Base-by-base conservation (phyloP, 495 filamentous ascomycete species). In the Sporormia fimetaria region DNA sequence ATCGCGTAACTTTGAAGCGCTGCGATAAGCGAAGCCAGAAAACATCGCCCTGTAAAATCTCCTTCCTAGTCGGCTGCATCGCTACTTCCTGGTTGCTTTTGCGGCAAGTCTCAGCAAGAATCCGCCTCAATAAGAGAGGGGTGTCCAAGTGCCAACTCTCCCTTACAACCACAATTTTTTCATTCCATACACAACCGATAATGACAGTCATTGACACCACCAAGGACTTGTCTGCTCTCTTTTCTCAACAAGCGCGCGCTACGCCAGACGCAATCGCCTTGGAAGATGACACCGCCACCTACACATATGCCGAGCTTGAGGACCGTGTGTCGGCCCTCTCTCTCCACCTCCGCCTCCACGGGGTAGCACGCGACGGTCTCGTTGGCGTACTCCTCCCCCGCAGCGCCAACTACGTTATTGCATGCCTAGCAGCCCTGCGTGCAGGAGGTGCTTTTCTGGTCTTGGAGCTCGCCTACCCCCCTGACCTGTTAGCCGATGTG, bases 401-500 rank as follows among this genome's bases (percentile, higher is more conserved):
- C 4, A 78, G 74, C 47, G 75, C 76, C 14, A 63, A 81, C 55
- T 81, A 81, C 55, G 75, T 82, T 49, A 75, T 82, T 58, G 71
- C 75, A 17, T 81, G 76, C 54, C 62, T 82, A 27, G 76, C 76
- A 18, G 71, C 73, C 4, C 67, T 80, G 28, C 71, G 75, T 21
- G 76, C 78, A 1, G 76, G 76, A 15, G 78, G 76, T 20, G 76
- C 76, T n/a, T 82, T 81, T 45, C 65, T 82, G 0, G 75, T 80
- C 7, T 68, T 81, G 0, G 78, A 82, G 53, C 65, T 81, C 15
- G 78, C 76, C 20, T 82, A 82, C 51, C 76, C 78, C 0, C 67
- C 74, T 0, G 70, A 68, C 21, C 62, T 82, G 24, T 56, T 82
- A 40, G 67, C 72, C 17, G 78, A 80, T 58, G 78, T 81, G 22